These are phyloP conservation scores for Boletus sp. DNA, from an alignment of 1,284 basidiomycete genomes.

Conservation along the genomic window DNA sequence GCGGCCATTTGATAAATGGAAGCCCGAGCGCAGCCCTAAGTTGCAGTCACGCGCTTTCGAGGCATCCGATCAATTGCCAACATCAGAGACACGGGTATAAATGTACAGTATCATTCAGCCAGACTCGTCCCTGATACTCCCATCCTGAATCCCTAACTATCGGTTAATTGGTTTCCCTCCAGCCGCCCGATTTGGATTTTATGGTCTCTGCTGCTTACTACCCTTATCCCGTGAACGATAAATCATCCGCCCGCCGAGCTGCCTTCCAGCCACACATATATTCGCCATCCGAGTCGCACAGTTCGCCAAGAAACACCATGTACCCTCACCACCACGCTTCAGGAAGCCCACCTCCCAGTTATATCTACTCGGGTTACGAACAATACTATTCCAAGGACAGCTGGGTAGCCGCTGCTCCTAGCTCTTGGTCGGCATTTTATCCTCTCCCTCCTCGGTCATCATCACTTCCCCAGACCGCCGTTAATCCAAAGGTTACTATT, in stretches of 20 bases:
- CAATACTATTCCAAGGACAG: slow-evolving; percentile 22
- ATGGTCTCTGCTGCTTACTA: slow-evolving; percentile 33
- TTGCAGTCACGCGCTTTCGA: slow-evolving; percentile 26
- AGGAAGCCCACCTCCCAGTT: slow-evolving; percentile 21
- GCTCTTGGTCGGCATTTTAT: slow-evolving; percentile 25
- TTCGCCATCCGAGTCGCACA: slow-evolving; percentile 26
- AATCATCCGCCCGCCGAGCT: slow-evolving; percentile 19
- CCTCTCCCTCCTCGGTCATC: slow-evolving; percentile 15
- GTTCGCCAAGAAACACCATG: slow-evolving; percentile 23
- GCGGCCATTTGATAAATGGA: slow-evolving; percentile 35
- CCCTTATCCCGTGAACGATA: slow-evolving; percentile 27
- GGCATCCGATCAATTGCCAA: slow-evolving; percentile 32
- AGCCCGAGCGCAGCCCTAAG: slow-evolving; percentile 28
- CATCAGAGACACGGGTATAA: slow-evolving; percentile 31
- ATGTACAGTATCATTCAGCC: slow-evolving; percentile 25
- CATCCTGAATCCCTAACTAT: slow-evolving; percentile 17
- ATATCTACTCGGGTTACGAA: slow-evolving; percentile 25
- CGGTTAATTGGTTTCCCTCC: slow-evolving; percentile 20
- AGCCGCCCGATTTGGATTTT: slow-evolving; percentile 19
- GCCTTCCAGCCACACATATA: slow-evolving; percentile 31
- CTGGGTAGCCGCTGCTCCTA: slow-evolving; percentile 13
- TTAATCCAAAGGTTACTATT: slow-evolving; percentile 32
- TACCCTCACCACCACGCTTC: slow-evolving; percentile 24
- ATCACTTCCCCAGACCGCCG: slow-evolving; percentile 12
- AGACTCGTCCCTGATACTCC: slow-evolving; percentile 27